These are phyloP conservation scores for Chenopodium berlandieri DNA, from an alignment of 148 eudicot genomes.

Conservation along the genomic window DNA sequence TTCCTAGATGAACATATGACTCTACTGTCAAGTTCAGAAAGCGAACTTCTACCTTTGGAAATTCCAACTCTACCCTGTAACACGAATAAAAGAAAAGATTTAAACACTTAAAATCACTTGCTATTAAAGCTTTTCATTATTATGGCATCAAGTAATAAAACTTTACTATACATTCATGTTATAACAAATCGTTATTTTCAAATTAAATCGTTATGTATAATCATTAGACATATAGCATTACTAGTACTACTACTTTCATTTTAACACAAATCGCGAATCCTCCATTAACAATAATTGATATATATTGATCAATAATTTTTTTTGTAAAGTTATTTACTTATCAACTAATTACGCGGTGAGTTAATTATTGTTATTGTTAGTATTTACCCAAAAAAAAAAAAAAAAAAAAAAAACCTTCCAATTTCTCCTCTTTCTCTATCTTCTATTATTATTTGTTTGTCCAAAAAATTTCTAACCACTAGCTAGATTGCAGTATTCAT, in stretches of 20 bases:
- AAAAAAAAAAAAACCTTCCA: too few relatives aligned
- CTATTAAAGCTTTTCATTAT: neutral
- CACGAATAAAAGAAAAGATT: neutral
- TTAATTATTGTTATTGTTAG: neutral
- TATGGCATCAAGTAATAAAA: too few relatives aligned
- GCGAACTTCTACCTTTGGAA: constrained; percentile 88
- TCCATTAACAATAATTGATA: too few relatives aligned
- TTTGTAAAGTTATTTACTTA: neutral
- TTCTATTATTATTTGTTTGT: constrained; percentile 9
- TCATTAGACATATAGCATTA: too few relatives aligned
- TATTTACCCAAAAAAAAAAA: too few relatives aligned
- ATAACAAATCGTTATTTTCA: too few relatives aligned
- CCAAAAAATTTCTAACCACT: neutral
- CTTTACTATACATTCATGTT: too few relatives aligned
- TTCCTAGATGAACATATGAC: constrained; percentile 73
- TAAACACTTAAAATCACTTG: too few relatives aligned
- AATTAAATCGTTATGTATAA: too few relatives aligned
- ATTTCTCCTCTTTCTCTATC: neutral
- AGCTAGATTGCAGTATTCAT: neutral
- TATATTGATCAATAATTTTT: too few relatives aligned
- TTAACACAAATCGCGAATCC: too few relatives aligned
- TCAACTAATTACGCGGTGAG: neutral
- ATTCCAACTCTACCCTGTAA: constrained; percentile 79
- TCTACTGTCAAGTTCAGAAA: constrained; percentile 80
- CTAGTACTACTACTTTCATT: too few relatives aligned